Conservation (phyloP, 768 basidiomycete genomes). For the Hericium coralloides region DNA sequence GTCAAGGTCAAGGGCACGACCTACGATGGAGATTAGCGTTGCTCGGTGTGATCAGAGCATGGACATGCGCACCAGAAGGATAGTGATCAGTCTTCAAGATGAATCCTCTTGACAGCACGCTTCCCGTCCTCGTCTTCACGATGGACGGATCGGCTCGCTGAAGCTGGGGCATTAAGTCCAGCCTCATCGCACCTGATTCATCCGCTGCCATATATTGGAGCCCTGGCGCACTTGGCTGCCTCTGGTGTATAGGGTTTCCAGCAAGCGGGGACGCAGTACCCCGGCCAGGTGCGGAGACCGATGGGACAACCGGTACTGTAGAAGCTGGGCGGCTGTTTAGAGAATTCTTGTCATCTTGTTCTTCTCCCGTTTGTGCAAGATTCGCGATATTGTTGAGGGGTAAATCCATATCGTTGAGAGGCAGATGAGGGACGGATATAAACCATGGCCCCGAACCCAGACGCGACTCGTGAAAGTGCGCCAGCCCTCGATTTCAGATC, state of each 20-base stretch:
- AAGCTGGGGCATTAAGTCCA: constrained; percentile 57
- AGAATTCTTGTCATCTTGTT: too few relatives aligned
- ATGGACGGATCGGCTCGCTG: constrained; percentile 62
- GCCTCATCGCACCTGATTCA: constrained; percentile 16
- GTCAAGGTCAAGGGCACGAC: constrained; percentile 84
- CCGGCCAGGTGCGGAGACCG: background rate
- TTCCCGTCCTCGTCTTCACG: constrained; percentile 76
- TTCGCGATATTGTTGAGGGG: too few relatives aligned
- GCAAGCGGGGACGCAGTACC: background rate
- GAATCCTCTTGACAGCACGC: constrained; percentile 79
- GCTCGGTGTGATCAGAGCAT: background rate
- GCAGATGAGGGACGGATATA: too few relatives aligned
- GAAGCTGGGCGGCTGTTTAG: background rate
- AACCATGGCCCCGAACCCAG: too few relatives aligned
- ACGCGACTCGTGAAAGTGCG: too few relatives aligned
- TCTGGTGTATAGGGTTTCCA: constrained; percentile 1
- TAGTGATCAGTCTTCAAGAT: constrained; percentile 93
- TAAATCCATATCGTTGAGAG: too few relatives aligned
- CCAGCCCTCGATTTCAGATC: too few relatives aligned
- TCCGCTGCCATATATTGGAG: background rate
- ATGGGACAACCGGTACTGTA: background rate
- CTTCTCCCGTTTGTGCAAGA: too few relatives aligned
- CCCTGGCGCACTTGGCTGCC: constrained; percentile 5
- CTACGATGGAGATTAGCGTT: constrained; percentile 26
- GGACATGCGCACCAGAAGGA: constrained; percentile 44